Base-by-base conservation (phyloP, 169 alveolate genomes). In the Perkinsus marinus region DNA sequence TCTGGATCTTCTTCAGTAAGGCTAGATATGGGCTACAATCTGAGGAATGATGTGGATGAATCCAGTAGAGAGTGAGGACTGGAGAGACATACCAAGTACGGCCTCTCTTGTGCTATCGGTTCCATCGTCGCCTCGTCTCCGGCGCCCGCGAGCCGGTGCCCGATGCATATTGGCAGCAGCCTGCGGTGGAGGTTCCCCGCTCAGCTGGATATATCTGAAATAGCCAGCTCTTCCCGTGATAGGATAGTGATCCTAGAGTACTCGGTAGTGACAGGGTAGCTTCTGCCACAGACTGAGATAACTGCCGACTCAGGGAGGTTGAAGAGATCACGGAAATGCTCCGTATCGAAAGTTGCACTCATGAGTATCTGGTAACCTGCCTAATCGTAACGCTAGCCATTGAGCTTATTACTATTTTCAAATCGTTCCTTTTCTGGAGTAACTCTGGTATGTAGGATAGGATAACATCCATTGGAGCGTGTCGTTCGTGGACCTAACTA, bases 331-430 rank as follows among this genome's bases (percentile, higher is more conserved):
- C 68, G 68, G 57, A 89, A 89, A 38, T 38, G 91, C 38, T 38
- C 91, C 38, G 91, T 39, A 38, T 89, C 91, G 38, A 89, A 26
- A n/a, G 91, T 89, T 2, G 91, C 91, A 41, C 91, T 89, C 91
- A 89, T 89, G 30, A 89, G 68, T 26, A 89, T 38, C 79, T 57
- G 34, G n/a, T n/a, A n/a, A n/a, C n/a, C n/a, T n/a, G n/a, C n/a
- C n/a, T n/a, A n/a, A n/a, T n/a, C n/a, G n/a, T n/a, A n/a, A n/a
- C n/a, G n/a, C n/a, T n/a, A n/a, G 39, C 39, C 16, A 17, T 13
- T 6, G 90, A 89, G 46, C 38, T 13, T 37, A 5, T 36, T 37
- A 57, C 79, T 2, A 57, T 57, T 16, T 57, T 57, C 30, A 57
- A 16, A 26, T 57, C 79, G 22, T 30, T 57, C 22, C 79, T 57